Percentiles rank a stretch among this genome's conserved stretches.
Conservation (phyloP, 1,284 basidiomycete genomes). For the Pseudozyma hubeiensis region DNA sequence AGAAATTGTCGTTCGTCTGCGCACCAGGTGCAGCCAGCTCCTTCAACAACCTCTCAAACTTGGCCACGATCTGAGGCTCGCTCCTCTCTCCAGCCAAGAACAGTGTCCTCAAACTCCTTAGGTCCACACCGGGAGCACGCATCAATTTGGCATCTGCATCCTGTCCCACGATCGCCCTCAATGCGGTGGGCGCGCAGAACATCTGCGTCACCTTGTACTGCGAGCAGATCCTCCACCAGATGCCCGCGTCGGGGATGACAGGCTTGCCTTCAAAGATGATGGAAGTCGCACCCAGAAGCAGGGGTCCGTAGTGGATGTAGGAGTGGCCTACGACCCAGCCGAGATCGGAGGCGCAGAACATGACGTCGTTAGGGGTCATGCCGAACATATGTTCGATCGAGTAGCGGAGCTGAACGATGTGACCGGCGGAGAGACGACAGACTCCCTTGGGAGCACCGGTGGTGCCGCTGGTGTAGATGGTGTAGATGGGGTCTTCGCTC, state of each 20-base stretch:
- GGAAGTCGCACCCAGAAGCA: slow-evolving; percentile 59
- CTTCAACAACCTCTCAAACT: slow-evolving; percentile 50
- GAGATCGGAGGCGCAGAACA: slow-evolving; percentile 55
- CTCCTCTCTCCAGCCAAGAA: slow-evolving; percentile 64
- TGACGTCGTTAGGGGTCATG: slow-evolving; percentile 48
- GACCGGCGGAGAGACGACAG: slow-evolving; percentile 56
- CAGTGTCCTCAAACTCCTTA: slow-evolving; percentile 55
- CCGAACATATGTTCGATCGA: slow-evolving; percentile 63
- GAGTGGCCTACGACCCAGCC: slow-evolving; percentile 58
- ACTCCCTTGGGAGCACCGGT: slow-evolving; percentile 66
- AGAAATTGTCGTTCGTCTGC: slow-evolving; percentile 65
- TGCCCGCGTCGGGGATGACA: slow-evolving; percentile 63
- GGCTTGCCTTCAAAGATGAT: slow-evolving; percentile 67
- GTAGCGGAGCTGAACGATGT: slow-evolving; percentile 59
- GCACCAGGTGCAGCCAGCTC: slow-evolving; percentile 60
- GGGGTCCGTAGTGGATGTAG: slow-evolving; percentile 62
- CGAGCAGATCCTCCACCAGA: slow-evolving; percentile 60
- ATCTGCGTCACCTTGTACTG: slow-evolving; percentile 55
- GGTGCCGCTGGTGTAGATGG: slow-evolving; percentile 59
- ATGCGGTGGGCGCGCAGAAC: slow-evolving; percentile 61
- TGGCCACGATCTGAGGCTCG: slow-evolving; percentile 61
- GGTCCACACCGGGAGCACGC: slow-evolving; percentile 50
- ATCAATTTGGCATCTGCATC: slow-evolving; percentile 60
- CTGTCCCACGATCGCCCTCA: slow-evolving; percentile 59
- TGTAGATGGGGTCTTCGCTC: slow-evolving; percentile 60